Base-by-base conservation (phyloP, 2,329 filamentous ascomycete species). In the Conoideocrella luteorostrata region DNA sequence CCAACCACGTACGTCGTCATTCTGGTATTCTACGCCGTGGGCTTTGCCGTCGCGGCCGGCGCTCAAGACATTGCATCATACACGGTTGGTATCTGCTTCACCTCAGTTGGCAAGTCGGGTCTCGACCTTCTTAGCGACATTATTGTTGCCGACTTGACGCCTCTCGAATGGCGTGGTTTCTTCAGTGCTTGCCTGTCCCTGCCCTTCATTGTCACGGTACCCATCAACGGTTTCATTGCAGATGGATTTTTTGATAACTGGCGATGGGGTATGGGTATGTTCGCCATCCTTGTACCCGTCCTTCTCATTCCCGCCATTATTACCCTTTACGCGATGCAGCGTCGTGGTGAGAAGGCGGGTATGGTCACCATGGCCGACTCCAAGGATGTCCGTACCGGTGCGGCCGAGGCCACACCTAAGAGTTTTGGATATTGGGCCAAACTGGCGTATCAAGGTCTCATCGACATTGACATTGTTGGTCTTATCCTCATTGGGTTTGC, bases 251-350 rank as follows among this genome's bases (percentile, higher is more conserved):
- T 58, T 4, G 62, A 66, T 20, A 51, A 66, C 33, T 83, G 78
- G 77, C 70, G 79, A 36, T 84, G 79, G 80, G 79, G 73, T 3
- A 75, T 78, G 52, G 80, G 79, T 41, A 74, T 74, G 56, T 84
- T 79, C 58, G 71, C 75, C 44, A 80, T 84, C 50, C 69, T 83
- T 32, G 58, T 80, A 5, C 79, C 79, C 1, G 66, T 74, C 5
- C 69, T 78, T 26, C 74, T 77, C 39, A 49, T 75, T 10, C 80
- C 80, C 0, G 67, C 82, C 26, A 74, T 75, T 30, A 54, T 70
- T n/a, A 66, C 78, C 2, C 66, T 83, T 43, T 67, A 74, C 42
- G 60, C 69, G 44, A 80, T 84, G 57, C 74, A 80, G 47, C 66
- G 66, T 18, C 79, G 79, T 50, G 82, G 80, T 7, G 68, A 68